Evolutionary conservation across 371 early-diverging fungal species (phyloP), one percentile per base, ranked within the genome.

Genomic region (Mucor velutinosus): DNA sequence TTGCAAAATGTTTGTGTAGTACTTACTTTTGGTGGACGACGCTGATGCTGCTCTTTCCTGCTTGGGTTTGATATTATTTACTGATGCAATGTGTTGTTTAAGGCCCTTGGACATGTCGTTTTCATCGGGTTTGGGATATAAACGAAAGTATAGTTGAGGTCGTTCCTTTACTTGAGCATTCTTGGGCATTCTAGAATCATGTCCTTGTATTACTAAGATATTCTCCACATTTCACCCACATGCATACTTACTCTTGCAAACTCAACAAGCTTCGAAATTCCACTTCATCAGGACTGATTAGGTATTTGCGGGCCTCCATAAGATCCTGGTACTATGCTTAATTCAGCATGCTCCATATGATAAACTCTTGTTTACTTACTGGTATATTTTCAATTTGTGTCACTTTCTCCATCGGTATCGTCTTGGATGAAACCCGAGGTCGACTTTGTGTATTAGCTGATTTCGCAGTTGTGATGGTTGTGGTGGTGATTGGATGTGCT

Each of bases 301-400:
- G 58, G 25, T 65, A 65, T 32, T 58, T 58, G n/a, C 65, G 65
- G 29, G 65, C 65, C 25, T 65, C 65, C 47, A 65, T 65, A 21
- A 65, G 30, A 35, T 65, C 65, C 65, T 65, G 3, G 6, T 19
- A 19, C 5, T 15, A 15, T 27, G 32, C n/a, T 57, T 27, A 29
- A 56, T 35, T 37, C 7, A 63, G 27, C 12, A 32, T 21, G 47
- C 21, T 7, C 17, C n/a, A 27, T 7, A 29, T 25, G 1, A 55
- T 17, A 0, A 0, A 55, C 14, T 8, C 10, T 19, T n/a, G 3
- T 15, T 10, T 21, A 58, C 58, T 58, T 35, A 65, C 65, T 41
- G 65, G 65, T 58, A 65, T 65, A 65, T 58, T 58, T 32, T 58
- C 58, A 15, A 30, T 47, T 7, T 58, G 47, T 45, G 35, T 49